phyloP scores from a whole-genome alignment of 768 basidiomycete genomes.

The Cystofilobasidium macerans region DNA sequence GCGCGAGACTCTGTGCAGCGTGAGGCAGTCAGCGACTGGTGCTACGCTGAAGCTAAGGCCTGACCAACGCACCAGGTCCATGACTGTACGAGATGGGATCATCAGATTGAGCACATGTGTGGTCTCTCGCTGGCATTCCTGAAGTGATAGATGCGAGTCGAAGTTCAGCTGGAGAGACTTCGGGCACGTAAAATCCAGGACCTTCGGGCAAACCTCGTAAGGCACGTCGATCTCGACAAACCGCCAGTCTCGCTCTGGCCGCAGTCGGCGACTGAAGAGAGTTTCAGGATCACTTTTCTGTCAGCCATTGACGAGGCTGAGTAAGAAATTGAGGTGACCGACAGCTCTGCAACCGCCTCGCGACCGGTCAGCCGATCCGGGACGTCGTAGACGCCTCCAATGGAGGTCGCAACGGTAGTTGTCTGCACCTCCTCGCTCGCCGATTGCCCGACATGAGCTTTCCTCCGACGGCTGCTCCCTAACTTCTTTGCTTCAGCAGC shows the following conservation, averaged over 20 bases:
- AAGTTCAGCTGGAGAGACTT: no score
- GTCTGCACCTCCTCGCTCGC: no score
- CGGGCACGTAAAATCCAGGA: no score
- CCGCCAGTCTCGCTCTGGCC: constrained; percentile 19
- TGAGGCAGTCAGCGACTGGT: no score
- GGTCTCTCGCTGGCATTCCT: constrained; percentile 56
- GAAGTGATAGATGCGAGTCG: not conserved
- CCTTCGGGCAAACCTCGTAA: constrained; percentile 58
- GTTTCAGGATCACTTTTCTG: no score
- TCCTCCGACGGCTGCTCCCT: constrained; percentile 31
- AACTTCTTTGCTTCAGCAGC: constrained; percentile 30
- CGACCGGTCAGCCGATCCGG: constrained; percentile 80
- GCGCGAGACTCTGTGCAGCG: constrained; percentile 61
- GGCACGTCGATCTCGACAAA: constrained; percentile 67
- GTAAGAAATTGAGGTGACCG: not conserved
- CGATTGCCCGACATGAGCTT: no score
- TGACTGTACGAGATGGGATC: constrained; percentile 37
- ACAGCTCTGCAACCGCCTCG: constrained; percentile 63
- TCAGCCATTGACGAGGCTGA: no score
- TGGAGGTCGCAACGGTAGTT: no score
- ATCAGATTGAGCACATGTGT: constrained; percentile 54
- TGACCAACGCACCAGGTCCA: constrained; percentile 58
- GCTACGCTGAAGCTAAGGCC: not conserved
- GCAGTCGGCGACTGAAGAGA: constrained; percentile 1
- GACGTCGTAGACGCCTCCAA: constrained; percentile 59